phyloP scores from a whole-genome alignment of 2,329 filamentous ascomycete species.

The Alternaria ventricosa region DNA sequence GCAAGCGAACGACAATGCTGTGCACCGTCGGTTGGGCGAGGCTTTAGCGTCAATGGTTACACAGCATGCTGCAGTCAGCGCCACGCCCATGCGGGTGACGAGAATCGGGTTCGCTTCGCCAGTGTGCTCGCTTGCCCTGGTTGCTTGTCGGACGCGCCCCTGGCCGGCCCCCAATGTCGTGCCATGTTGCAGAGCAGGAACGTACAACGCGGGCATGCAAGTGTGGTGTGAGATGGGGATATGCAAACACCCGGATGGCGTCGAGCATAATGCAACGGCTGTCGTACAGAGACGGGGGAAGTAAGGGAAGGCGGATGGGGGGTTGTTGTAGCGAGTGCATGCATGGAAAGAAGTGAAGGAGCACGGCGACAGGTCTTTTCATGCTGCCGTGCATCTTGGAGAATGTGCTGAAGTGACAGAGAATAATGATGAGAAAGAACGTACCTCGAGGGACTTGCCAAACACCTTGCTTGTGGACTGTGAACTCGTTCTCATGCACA shows the following conservation, averaged over 20 bases:
- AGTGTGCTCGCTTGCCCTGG: constrained; percentile 26
- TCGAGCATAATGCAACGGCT: constrained; percentile 36
- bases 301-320: background rate
- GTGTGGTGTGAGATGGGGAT: background rate
- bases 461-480: constrained; percentile 84
- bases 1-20: constrained; percentile 21
- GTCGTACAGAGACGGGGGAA: constrained; percentile 33
- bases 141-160: background rate
- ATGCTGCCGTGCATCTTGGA: background rate
- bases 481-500: constrained; percentile 77
- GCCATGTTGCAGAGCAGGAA: constrained; percentile 21
- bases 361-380: background rate
- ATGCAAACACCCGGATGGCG: constrained; percentile 26
- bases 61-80: constrained; percentile 29
- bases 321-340: background rate
- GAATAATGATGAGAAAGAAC: constrained; percentile 42
- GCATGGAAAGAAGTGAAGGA: background rate
- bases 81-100: constrained; percentile 27
- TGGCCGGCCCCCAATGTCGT: constrained; percentile 15
- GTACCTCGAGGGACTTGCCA: constrained; percentile 95
- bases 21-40: constrained; percentile 13
- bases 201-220: constrained; percentile 1
- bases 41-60: constrained; percentile 26
- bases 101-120: constrained; percentile 10
- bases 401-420: background rate